These are phyloP conservation scores for Fusarium domesticum DNA, from an alignment of 2,329 filamentous ascomycete species.

Conservation along the genomic window DNA sequence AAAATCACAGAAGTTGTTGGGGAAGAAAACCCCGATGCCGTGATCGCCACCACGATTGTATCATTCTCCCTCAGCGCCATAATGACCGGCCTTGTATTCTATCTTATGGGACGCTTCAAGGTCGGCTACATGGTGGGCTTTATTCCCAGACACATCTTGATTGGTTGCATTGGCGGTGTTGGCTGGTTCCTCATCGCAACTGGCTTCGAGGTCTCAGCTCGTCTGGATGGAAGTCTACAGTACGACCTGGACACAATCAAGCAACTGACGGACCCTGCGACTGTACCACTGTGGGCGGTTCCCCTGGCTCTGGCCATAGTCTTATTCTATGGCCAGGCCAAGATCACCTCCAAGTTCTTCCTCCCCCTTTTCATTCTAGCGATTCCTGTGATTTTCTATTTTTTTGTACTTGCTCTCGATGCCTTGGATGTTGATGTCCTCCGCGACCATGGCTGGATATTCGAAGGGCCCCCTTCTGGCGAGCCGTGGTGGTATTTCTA, in stretches of 20 bases:
- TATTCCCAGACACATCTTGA: constrained; percentile 92
- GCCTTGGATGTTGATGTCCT: constrained; percentile 64
- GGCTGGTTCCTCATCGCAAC: constrained; percentile 93
- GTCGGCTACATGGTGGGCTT: constrained; percentile 94
- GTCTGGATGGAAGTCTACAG: constrained; percentile 78
- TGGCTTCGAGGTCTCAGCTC: constrained; percentile 88
- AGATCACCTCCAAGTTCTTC: constrained; percentile 77
- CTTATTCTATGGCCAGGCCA: constrained; percentile 73
- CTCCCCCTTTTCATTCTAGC: constrained; percentile 81
- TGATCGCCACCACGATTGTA: constrained; percentile 91
- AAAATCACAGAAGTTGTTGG: constrained; percentile 79
- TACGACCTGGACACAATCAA: constrained; percentile 76
- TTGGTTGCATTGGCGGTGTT: constrained; percentile 95
- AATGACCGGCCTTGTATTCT: constrained; percentile 88
- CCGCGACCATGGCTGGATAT: constrained; percentile 81
- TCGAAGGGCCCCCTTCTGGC: constrained; percentile 75
- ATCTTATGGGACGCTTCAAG: constrained; percentile 80
- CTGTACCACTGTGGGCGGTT: constrained; percentile 76
- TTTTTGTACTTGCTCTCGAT: constrained; percentile 68
- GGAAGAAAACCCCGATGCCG: constrained; percentile 74
- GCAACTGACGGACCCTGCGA: constrained; percentile 70
- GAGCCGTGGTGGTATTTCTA: constrained; percentile 99
- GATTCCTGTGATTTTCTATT: constrained; percentile 75
- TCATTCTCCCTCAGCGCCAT: constrained; percentile 88
- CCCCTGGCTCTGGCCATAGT: constrained; percentile 74